These are phyloP conservation scores for Microglena sp. DNA, from an alignment of 139 green algal species.

Conservation along the genomic window DNA sequence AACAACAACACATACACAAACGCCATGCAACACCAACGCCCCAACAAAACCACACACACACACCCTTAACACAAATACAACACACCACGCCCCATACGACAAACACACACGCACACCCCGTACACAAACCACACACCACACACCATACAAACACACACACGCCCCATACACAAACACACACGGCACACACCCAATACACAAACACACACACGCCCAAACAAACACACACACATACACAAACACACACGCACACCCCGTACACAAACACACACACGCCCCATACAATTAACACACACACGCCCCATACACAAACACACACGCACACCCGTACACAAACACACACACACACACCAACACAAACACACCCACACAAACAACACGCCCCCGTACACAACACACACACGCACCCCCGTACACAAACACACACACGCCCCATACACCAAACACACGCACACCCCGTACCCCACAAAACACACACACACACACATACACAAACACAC, in stretches of 20 bases:
- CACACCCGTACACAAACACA: too few relatives aligned
- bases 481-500: not conserved
- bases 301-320: not conserved
- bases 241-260: not conserved
- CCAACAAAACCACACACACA: too few relatives aligned
- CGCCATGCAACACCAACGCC: too few relatives aligned
- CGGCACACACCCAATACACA: not conserved
- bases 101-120: not conserved
- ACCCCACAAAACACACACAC: not conserved
- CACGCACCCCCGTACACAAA: too few relatives aligned
- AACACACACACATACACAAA: not conserved
- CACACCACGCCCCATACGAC: too few relatives aligned
- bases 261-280: not conserved
- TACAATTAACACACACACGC: too few relatives aligned
- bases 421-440: not conserved
- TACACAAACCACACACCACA: not conserved
- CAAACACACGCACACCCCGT: not conserved
- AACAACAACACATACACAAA: too few relatives aligned
- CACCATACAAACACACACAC: not conserved
- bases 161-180: not conserved
- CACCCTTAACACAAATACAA: not conserved
- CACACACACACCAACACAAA: too few relatives aligned
- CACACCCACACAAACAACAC: too few relatives aligned
- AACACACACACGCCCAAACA: not conserved
- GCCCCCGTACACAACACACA: not conserved